Conservation (phyloP, 2,329 filamentous ascomycete genomes). For the Colletotrichum navitas region DNA sequence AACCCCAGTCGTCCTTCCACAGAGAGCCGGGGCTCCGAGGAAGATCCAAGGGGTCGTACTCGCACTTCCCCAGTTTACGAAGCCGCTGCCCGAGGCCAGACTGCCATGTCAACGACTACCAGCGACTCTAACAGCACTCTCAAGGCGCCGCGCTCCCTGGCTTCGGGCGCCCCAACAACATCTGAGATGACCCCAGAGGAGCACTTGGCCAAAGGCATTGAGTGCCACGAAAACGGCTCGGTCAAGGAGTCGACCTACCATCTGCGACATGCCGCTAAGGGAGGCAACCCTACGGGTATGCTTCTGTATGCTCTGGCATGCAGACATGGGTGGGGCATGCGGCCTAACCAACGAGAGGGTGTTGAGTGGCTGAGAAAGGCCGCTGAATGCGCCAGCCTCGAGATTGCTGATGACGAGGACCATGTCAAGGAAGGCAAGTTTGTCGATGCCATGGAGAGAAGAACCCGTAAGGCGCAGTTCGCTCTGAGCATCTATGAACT, state of each 20-base stretch:
- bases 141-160: constrained; percentile 57
- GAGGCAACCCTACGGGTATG: constrained; percentile 93
- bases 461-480: constrained; percentile 91
- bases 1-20: constrained; percentile 60
- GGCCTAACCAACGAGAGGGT: constrained; percentile 88
- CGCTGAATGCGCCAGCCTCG: constrained; percentile 83
- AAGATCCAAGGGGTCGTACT: constrained; percentile 61
- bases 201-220: constrained; percentile 90
- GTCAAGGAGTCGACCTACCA: constrained; percentile 97
- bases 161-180: constrained; percentile 66
- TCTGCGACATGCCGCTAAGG: constrained; percentile 86
- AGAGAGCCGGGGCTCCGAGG: constrained; percentile 62
- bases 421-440: constrained; percentile 71
- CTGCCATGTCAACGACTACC: constrained; percentile 62
- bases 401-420: constrained; percentile 86
- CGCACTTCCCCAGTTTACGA: constrained; percentile 56
- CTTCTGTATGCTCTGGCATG: constrained; percentile 94
- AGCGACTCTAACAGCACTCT: constrained; percentile 69
- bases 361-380: constrained; percentile 94
- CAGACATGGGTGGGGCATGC: constrained; percentile 97
- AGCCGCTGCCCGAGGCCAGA: constrained; percentile 54
- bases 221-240: constrained; percentile 87
- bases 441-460: constrained; percentile 77
- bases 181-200: constrained; percentile 86
- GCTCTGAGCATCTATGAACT: constrained; percentile 96